Evolutionary conservation across 1,139 yeast genomes (phyloP), one percentile per base, ranked within the genome.

Genomic region (Geotrichum candidum): DNA sequence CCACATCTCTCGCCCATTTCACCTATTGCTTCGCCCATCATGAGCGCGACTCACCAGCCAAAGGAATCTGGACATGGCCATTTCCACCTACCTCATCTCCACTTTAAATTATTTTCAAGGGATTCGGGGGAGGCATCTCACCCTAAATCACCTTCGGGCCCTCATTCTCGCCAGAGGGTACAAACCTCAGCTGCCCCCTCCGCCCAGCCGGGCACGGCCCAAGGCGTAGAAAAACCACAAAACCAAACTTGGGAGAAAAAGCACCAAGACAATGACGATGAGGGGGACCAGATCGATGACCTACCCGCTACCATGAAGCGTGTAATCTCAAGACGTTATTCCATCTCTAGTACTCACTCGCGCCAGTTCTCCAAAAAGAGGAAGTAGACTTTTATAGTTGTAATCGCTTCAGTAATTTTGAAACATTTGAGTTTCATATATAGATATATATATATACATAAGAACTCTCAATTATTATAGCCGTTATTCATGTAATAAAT

Each of bases 261-360:
- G 7, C 29, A 11, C 2, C 29, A 25, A 13, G 31, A 3, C 18
- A 18, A 18, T 2, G 52, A 27, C 31, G 52, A 50, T 22, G 18
- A 50, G 15, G 52, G n/a, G 2, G 52, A 50, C 7, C 31, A 50
- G 25, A 70, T 38, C 73, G 74, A 1, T 74, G 65, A 61, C 23
- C 51, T 67, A 41, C 69, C 69, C 10, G 31, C 63, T 38, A 59
- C 68, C 3, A 48, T 67, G 56, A 61, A 64, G 51, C 54, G 69
- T 51, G 63, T 67, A 22, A 61, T 65, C 7, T 59, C 66, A 6
- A 58, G 66, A 38, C 57, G 65, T 25, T 51, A 61, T 46, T 54
- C 62, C 55, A 57, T 57, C 15, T 41, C 46, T 5, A 41, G 46
- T 41, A 13, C 46, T 2, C 22, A 13, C 18, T 41, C 46, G 18